Conservation (phyloP, 192 early-diverging fungal species). For the Gonapodya prolifera region DNA sequence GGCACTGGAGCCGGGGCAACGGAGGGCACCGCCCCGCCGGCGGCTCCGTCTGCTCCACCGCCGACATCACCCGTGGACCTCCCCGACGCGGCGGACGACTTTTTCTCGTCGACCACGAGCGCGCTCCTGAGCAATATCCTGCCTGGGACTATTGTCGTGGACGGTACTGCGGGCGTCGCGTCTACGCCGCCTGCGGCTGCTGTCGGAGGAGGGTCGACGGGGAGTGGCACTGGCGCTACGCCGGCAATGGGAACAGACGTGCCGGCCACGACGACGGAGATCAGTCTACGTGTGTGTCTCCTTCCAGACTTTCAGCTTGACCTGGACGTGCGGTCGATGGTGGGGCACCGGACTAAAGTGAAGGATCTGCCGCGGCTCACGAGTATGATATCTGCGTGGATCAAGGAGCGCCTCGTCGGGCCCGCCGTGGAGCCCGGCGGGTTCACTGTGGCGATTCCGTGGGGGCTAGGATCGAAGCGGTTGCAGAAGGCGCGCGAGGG, state of each 20-base stretch:
- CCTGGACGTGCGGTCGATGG: constrained; percentile 74
- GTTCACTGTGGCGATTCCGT: not conserved
- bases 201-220: not conserved
- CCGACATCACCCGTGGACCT: too few relatives aligned
- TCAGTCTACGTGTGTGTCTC: not conserved
- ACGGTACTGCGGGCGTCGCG: not conserved
- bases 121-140: not conserved
- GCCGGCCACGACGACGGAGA: not conserved
- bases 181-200: not conserved
- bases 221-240: not conserved
- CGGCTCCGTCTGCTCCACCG: too few relatives aligned
- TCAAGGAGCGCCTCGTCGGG: constrained; percentile 55
- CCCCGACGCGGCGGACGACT: not conserved
- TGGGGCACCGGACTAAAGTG: constrained; percentile 93
- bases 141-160: not conserved
- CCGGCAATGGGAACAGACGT: not conserved
- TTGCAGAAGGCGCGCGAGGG: not conserved
- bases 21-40: too few relatives aligned
- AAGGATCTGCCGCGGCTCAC: constrained; percentile 92
- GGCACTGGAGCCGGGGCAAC: not conserved
- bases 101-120: not conserved
- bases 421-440: constrained; percentile 53
- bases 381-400: constrained; percentile 60
- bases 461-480: not conserved
- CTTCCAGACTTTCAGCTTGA: constrained; percentile 65